phyloP scores from a whole-genome alignment of 805 yeast genomes.

The Candida pseudofarinosa region DNA sequence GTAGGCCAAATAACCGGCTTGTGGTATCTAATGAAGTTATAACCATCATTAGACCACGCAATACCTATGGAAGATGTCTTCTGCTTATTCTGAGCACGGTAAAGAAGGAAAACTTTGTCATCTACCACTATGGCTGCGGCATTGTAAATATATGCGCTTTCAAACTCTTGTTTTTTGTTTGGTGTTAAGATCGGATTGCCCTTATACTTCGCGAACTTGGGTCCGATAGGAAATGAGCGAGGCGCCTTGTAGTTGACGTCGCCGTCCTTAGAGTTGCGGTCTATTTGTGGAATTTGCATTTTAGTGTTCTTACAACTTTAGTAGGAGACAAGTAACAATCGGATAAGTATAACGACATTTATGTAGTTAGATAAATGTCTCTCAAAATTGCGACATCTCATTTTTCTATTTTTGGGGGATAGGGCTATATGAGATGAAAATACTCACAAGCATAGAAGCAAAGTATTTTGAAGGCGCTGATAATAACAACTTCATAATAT shows the following conservation, averaged over 20 bases:
- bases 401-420: background rate
- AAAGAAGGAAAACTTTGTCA: slow-evolving; percentile 31
- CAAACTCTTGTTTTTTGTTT: slow-evolving; percentile 33
- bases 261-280: slow-evolving; percentile 23
- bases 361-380: background rate
- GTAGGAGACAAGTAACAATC: slow-evolving; percentile 1
- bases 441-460: background rate
- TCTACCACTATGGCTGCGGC: slow-evolving; percentile 41
- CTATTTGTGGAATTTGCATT: slow-evolving; percentile 28
- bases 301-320: background rate
- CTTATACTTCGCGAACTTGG: slow-evolving; percentile 29
- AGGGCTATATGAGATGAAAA: background rate
- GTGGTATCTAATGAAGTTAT: slow-evolving; percentile 24
- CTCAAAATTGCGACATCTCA: background rate
- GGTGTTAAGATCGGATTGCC: slow-evolving; percentile 37
- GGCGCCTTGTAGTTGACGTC: slow-evolving; percentile 31
- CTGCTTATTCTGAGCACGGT: slow-evolving; percentile 35
- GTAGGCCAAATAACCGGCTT: slow-evolving; percentile 33
- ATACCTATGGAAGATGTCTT: slow-evolving; percentile 33
- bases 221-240: slow-evolving; percentile 37
- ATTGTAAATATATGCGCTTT: slow-evolving; percentile 36
- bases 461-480: background rate
- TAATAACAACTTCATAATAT: background rate
- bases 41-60: slow-evolving; percentile 41
- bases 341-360: slow-evolving; percentile 2